Conservation (phyloP, 805 yeast species). For the Starmerella potacharoeniae region DNA sequence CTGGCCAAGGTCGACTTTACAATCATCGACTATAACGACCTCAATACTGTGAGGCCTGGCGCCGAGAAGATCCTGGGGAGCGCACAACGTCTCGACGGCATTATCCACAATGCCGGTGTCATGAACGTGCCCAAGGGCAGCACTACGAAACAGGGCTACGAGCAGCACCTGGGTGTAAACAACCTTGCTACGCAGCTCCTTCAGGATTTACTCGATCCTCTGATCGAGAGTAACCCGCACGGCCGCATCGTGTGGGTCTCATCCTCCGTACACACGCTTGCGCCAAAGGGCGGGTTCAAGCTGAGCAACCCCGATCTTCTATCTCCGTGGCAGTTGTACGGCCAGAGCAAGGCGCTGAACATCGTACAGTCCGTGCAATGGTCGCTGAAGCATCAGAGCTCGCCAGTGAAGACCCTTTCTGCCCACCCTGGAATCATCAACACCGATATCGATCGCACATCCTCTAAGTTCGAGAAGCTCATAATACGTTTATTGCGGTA, state of each 20-base stretch:
- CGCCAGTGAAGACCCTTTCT: constrained; percentile 28
- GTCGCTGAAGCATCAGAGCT: constrained; percentile 28
- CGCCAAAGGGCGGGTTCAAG: constrained; percentile 29
- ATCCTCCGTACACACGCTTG: constrained; percentile 31
- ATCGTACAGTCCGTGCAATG: constrained; percentile 32
- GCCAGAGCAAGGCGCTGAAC: constrained; percentile 37
- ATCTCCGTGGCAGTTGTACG: constrained; percentile 24
- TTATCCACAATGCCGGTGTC: constrained; percentile 25
- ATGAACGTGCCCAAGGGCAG: constrained; percentile 29
- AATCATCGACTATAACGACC: constrained; percentile 22
- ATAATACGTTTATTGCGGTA: constrained; percentile 8
- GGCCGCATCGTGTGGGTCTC: constrained; percentile 39
- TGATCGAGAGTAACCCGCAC: constrained; percentile 30
- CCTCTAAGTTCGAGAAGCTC: neutral
- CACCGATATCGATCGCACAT: constrained; percentile 25
- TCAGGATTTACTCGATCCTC: constrained; percentile 30
- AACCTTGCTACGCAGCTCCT: constrained; percentile 38
- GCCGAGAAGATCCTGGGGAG: constrained; percentile 11
- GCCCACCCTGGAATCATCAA: constrained; percentile 3
- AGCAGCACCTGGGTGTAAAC: constrained; percentile 39
- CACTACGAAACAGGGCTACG: constrained; percentile 36
- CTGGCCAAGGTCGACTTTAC: constrained; percentile 18
- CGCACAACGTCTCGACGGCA: constrained; percentile 18
- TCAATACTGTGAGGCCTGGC: constrained; percentile 22
- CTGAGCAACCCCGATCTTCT: constrained; percentile 24